These are phyloP conservation scores for Neurospora sp. DNA, from an alignment of 495 filamentous ascomycete genomes.

Conservation along the genomic window DNA sequence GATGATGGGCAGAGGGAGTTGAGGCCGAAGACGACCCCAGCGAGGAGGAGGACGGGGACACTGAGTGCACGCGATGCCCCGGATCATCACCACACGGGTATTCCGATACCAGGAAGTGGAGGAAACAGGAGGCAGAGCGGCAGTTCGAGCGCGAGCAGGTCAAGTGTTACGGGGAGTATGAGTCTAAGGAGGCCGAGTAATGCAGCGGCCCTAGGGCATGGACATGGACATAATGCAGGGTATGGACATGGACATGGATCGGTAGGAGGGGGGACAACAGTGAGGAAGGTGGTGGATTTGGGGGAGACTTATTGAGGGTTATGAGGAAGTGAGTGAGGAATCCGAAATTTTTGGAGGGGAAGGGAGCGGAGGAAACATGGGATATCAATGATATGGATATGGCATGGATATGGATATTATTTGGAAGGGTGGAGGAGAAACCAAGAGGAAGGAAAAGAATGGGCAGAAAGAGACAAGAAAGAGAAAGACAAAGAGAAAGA, in stretches of 20 bases:
- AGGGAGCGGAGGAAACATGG: background rate
- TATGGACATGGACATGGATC: background rate
- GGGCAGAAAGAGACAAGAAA: background rate
- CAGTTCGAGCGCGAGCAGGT: constrained; percentile 30
- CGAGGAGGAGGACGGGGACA: constrained; percentile 36
- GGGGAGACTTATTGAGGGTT: constrained; percentile 37
- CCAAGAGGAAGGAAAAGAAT: background rate
- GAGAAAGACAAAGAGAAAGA: background rate
- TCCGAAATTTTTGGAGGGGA: background rate
- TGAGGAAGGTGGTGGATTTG: constrained; percentile 33
- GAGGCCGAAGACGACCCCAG: constrained; percentile 39
- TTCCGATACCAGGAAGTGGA: constrained; percentile 12
- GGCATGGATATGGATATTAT: background rate
- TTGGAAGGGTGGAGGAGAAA: background rate
- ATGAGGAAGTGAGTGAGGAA: background rate
- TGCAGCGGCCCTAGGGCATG: background rate
- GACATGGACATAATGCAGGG: background rate
- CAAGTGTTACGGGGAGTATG: constrained; percentile 24
- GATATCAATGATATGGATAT: background rate
- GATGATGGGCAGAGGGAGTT: constrained; percentile 28
- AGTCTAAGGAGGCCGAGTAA: constrained; percentile 24
- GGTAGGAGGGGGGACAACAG: background rate
- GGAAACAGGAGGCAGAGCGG: constrained; percentile 41
- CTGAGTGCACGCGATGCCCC: constrained; percentile 30
- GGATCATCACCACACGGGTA: constrained; percentile 22